Conservation (phyloP, 225 moss, liverwort and hornwort genomes). For the Physcomitrium patens region DNA sequence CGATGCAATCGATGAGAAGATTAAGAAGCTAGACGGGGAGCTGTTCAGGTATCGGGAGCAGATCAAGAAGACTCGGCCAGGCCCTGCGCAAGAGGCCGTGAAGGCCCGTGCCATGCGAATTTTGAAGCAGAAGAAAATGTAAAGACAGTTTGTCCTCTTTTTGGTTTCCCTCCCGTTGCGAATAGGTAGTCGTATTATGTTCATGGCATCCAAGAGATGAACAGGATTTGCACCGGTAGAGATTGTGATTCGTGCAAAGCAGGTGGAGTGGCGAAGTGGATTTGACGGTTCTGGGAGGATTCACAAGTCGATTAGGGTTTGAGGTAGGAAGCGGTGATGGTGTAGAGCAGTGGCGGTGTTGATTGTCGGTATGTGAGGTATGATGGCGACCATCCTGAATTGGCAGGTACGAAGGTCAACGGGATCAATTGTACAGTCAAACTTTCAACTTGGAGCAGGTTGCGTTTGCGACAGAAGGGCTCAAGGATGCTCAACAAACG, state of each 20-base stretch:
- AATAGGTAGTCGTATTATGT: neutral
- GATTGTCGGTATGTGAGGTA: neutral
- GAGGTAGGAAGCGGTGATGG: slow-evolving; percentile 15
- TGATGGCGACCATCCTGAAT: slow-evolving; percentile 7
- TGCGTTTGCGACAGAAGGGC: slow-evolving; percentile 90
- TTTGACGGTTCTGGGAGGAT: slow-evolving; percentile 5
- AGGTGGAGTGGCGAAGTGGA: neutral
- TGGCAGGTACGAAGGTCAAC: slow-evolving; percentile 88
- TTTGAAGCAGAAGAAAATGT: slow-evolving; percentile 94
- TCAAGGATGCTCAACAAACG: slow-evolving; percentile 93
- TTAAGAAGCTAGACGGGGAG: slow-evolving; percentile 92
- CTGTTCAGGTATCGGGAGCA: slow-evolving; percentile 93
- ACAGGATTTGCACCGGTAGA: neutral
- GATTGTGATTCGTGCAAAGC: neutral
- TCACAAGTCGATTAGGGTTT: slow-evolving; percentile 41
- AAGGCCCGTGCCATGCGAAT: slow-evolving; percentile 98
- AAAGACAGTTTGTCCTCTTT: slow-evolving; percentile 1
- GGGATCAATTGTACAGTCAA: slow-evolving; percentile 94
- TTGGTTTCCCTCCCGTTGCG: neutral
- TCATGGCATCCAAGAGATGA: neutral
- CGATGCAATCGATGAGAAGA: slow-evolving; percentile 91
- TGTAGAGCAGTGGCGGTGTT: neutral
- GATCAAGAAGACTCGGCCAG: slow-evolving; percentile 95
- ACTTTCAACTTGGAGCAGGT: slow-evolving; percentile 98
- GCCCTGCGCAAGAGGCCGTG: slow-evolving; percentile 95